A percentile compares a stretch with the other conserved stretches of the same genome.
These are phyloP conservation scores for Ophiostoma angusticollis DNA, from an alignment of 2,329 filamentous ascomycete species.

Conservation along the genomic window DNA sequence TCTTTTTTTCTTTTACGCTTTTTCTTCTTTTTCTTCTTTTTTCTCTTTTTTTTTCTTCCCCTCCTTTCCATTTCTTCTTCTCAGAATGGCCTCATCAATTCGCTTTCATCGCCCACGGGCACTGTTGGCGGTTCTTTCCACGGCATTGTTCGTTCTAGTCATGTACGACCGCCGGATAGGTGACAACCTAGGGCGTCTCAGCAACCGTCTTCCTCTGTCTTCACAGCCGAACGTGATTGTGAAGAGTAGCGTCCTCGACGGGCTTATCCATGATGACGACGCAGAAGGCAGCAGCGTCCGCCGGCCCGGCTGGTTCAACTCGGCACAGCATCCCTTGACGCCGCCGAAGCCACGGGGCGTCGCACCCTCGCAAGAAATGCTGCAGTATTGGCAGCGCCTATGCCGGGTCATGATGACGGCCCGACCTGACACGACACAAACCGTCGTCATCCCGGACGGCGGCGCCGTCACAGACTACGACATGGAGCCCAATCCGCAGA, in stretches of 20 bases:
- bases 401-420: slow-evolving; percentile 7
- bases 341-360: slow-evolving; percentile 3
- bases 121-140: background rate
- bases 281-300: too few relatives aligned
- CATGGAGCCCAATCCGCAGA: slow-evolving; percentile 2
- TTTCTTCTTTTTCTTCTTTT: too few relatives aligned
- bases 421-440: slow-evolving; percentile 4
- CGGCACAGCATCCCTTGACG: background rate
- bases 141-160: background rate
- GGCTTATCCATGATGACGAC: background rate
- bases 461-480: slow-evolving; percentile 5
- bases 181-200: too few relatives aligned
- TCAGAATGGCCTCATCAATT: background rate
- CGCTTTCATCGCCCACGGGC: background rate
- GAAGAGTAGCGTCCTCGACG: background rate
- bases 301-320: too few relatives aligned
- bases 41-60: too few relatives aligned
- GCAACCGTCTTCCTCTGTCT: too few relatives aligned
- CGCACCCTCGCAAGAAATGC: slow-evolving; percentile 12
- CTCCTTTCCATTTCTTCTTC: background rate
- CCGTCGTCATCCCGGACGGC: slow-evolving; percentile 2
- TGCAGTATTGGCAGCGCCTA: slow-evolving; percentile 11
- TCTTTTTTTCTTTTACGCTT: too few relatives aligned
- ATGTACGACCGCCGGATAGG: too few relatives aligned
- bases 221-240: background rate